These are phyloP conservation scores for Meyerozyma athensensis DNA, from an alignment of 1,139 yeast genomes.

Conservation along the genomic window DNA sequence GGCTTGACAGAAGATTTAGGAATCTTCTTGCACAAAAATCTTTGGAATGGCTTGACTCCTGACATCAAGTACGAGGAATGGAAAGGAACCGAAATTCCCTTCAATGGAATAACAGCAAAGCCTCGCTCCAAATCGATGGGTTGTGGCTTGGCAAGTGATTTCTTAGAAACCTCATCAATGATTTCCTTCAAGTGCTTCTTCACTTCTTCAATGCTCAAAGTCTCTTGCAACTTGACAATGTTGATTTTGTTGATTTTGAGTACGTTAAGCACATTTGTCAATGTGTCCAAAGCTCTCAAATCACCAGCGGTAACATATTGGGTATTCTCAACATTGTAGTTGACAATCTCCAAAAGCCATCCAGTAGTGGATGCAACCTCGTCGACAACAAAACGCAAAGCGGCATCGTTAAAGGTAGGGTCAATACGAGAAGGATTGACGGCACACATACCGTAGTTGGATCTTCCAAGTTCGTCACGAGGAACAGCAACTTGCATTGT, in stretches of 20 bases:
- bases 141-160: slow-evolving; percentile 83
- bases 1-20: slow-evolving; percentile 94
- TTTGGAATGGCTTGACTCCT: slow-evolving; percentile 98
- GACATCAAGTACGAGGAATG: slow-evolving; percentile 95
- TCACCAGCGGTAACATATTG: slow-evolving; percentile 99
- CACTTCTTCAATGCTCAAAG: slow-evolving; percentile 81
- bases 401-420: slow-evolving; percentile 85
- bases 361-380: slow-evolving; percentile 76
- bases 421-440: slow-evolving; percentile 94
- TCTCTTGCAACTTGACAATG: slow-evolving; percentile 79
- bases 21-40: slow-evolving; percentile 93
- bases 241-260: slow-evolving; percentile 92
- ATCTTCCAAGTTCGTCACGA: slow-evolving; percentile 89
- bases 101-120: slow-evolving; percentile 94
- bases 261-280: slow-evolving; percentile 89
- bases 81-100: slow-evolving; percentile 99
- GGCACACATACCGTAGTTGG: slow-evolving; percentile 99
- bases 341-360: slow-evolving; percentile 97
- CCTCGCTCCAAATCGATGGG: slow-evolving; percentile 98
- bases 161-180: slow-evolving; percentile 76
- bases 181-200: slow-evolving; percentile 84
- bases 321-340: slow-evolving; percentile 95
- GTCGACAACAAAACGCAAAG: slow-evolving; percentile 90
- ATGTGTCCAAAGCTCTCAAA: slow-evolving; percentile 86
- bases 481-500: slow-evolving; percentile 99